Base-by-base conservation (phyloP, 2,329 filamentous ascomycete species). In the Zalaria sp. region DNA sequence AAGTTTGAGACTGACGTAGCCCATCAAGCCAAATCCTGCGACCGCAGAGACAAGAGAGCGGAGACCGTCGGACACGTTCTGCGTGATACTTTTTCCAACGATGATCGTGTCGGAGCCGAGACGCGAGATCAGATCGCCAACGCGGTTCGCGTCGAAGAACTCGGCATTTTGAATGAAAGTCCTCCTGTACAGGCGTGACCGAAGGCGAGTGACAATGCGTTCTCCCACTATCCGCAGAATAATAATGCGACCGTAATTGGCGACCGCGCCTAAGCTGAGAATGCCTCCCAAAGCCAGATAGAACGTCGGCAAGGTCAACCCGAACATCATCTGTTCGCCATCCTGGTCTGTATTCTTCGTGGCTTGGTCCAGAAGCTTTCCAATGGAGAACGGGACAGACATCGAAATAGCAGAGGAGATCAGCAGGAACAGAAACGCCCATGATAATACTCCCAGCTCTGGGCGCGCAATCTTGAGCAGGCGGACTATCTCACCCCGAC, bases 81-180 rank as follows among this genome's bases (percentile, higher is more conserved):
- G 89, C 0, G 91, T 98, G 49, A 98, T 94, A 54, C 87, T 94
- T 65, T 98, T 98, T 57, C 89, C 91, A 42, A 98, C 91, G 55
- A 98, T 93, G 56, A 96, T 86, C 1, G 91, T 95, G 60, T 98
- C 93, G 2, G 88, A 93, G 54, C 89, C 88, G 37, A 98, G 76
- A 32, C 93, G 81, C 32, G 89, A 96, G 55, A 98, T 95, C 52
- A 98, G 68, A 58, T 98, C 91, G 59, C 91, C 91, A 26, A 95
- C 88, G 26, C 91, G 77, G 64, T 98, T 98, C 34, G 91, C 91
- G 58, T 98, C 91, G 57, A 98, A 98, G 66, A 98, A 98, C 56
- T 96, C 91, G 44, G 91, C 91, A 60, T 98, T 91, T 60, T 98
- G 91, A n/a, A 91, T 74, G 53, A 93, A 93, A 0, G 91, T 98